Conservation (phyloP, 495 filamentous ascomycete genomes). For the Antarctomyces pellizariae region DNA sequence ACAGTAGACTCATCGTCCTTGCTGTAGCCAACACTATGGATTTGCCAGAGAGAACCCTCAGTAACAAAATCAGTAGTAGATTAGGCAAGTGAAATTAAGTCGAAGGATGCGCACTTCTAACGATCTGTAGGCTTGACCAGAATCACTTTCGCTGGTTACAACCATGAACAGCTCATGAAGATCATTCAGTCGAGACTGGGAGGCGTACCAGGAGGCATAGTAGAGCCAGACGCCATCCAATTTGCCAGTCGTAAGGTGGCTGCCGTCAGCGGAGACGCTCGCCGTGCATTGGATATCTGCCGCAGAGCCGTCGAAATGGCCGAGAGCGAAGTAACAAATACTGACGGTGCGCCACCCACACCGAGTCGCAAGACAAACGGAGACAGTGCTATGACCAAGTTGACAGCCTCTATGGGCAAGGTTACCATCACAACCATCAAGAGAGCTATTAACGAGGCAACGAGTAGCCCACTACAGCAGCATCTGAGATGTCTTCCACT, state of each 20-base stretch:
- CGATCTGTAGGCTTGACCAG: slow-evolving; percentile 35
- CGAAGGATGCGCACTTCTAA: slow-evolving; percentile 1
- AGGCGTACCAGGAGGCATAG: slow-evolving; percentile 70
- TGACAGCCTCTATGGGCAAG: slow-evolving; percentile 17
- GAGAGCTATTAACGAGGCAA: slow-evolving; percentile 83
- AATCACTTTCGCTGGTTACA: slow-evolving; percentile 95
- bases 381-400: slow-evolving; percentile 13
- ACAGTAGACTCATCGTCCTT: slow-evolving; percentile 81
- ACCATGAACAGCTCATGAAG: slow-evolving; percentile 90
- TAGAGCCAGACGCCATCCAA: slow-evolving; percentile 82
- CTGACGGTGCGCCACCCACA: slow-evolving; percentile 8
- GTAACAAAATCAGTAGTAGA: slow-evolving; percentile 91
- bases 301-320: slow-evolving; percentile 88
- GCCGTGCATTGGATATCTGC: slow-evolving; percentile 87
- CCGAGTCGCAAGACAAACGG: slow-evolving; percentile 11
- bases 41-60: slow-evolving; percentile 82
- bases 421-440: slow-evolving; percentile 89
- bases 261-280: slow-evolving; percentile 82
- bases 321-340: slow-evolving; percentile 34
- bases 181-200: slow-evolving; percentile 81
- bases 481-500: slow-evolving; percentile 64
- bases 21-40: slow-evolving; percentile 99
- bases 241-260: slow-evolving; percentile 94
- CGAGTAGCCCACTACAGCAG: slow-evolving; percentile 73
- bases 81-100: slow-evolving; percentile 25